Evolutionary conservation across 2,329 filamentous ascomycete genomes (phyloP).

Genomic region (Epichloe hybrida): DNA sequence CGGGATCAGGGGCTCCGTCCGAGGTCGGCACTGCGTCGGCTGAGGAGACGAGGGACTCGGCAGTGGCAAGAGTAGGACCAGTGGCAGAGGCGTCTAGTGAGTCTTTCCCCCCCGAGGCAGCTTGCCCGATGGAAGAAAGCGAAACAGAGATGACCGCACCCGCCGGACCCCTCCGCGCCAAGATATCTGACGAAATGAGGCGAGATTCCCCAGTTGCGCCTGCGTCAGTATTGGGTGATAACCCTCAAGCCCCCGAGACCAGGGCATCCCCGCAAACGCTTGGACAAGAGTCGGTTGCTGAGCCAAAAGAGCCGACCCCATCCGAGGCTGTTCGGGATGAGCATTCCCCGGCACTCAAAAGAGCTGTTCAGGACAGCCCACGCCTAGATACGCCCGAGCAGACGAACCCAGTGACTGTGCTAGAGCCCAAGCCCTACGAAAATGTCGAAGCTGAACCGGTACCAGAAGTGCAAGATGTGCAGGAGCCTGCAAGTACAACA

Average conservation of each 20-base stretch:
- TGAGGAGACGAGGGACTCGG: constrained; percentile 10
- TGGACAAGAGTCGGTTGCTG: background rate
- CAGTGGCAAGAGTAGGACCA: constrained; percentile 3
- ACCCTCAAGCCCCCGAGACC: background rate
- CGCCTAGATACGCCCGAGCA: background rate
- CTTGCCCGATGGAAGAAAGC: constrained; percentile 7
- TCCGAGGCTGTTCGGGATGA: background rate
- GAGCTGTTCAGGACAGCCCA: background rate
- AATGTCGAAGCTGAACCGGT: background rate
- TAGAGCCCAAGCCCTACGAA: no score
- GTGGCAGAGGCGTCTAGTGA: background rate
- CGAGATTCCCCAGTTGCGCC: background rate
- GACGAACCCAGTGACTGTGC: background rate
- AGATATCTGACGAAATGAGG: background rate
- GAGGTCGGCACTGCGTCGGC: constrained; percentile 13
- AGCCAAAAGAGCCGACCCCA: background rate
- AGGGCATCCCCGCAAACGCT: background rate
- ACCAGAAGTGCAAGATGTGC: constrained; percentile 16
- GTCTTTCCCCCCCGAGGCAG: constrained; percentile 8
- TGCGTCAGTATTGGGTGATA: background rate
- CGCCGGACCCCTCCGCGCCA: background rate
- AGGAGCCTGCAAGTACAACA: constrained; percentile 11
- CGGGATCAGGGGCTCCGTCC: constrained; percentile 17
- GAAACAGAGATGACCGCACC: background rate
- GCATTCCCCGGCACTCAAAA: background rate